Base-by-base conservation (phyloP, 345 rosid species). In the Linum tenue region DNA sequence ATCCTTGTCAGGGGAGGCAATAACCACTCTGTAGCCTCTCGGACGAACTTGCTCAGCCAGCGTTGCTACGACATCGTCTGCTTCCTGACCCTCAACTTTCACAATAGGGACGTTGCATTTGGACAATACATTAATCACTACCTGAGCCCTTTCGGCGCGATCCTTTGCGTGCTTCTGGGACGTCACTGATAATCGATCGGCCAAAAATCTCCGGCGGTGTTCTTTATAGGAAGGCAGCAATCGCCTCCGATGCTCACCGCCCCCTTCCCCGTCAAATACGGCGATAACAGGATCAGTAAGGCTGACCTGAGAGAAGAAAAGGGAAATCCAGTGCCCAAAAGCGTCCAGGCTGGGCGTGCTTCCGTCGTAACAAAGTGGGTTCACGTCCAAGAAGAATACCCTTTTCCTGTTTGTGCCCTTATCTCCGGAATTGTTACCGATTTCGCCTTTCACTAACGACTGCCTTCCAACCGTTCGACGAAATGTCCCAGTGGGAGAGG, bases 1-100 rank as follows among this genome's bases (percentile, higher is more conserved):
- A 78, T 90, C 97, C 82, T 92, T 92, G 72, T 92, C 98, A 3
- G 96, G 98, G 57, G 98, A 92, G 68, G 97, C 97, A 78, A 90
- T 73, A 68, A 88, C 96, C 15, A 77, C 94, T 0, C 70, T 73
- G 65, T 82, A 75, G 56, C 96, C 90, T 78, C 75, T 82, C 72
- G 73, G 76, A 56, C 87, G 69, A 63, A 80, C 98, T 78, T 90
- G 97, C 64, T 67, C 83, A 35, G 73, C 78, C 8, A 92, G 81
- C 9, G 97, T 90, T 39, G 96, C 98, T 53, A 92, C 85, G 22
- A 92, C 94, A 73, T 92, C 96, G 71, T 90, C 97, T 59, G 98
- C 98, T 78, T 90, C 97, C 50, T 86, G 80, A 66, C 96, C 91
- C 68, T 90, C 63, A 63, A 87, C 43, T 78, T 83, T 83, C 66